Evolutionary conservation across 352 stramenopile species (phyloP).

Genomic region (Globisporangium uncinulatum): DNA sequence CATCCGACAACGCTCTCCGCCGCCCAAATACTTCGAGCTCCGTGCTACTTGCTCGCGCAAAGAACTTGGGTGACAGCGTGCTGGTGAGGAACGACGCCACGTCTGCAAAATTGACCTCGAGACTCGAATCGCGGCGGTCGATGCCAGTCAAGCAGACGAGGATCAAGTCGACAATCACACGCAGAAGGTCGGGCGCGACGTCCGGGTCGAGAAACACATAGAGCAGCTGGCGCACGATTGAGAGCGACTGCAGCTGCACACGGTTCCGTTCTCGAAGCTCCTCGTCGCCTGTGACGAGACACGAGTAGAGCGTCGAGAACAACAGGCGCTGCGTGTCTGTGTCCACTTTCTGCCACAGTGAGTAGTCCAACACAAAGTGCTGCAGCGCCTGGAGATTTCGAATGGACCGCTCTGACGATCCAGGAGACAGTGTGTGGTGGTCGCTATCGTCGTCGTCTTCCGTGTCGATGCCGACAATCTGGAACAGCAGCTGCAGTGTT

Average conservation of each 20-base stretch:
- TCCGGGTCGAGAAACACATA: slow-evolving; percentile 61
- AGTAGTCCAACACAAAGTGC: slow-evolving; percentile 70
- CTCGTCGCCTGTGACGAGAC: slow-evolving; percentile 41
- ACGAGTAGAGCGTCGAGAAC: slow-evolving; percentile 64
- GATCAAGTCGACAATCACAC: slow-evolving; percentile 60
- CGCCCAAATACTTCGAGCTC: slow-evolving; percentile 1
- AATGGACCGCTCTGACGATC: slow-evolving; percentile 28
- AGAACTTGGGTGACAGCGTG: slow-evolving; percentile 44
- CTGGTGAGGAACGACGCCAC: slow-evolving; percentile 53
- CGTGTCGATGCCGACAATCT: slow-evolving; percentile 49
- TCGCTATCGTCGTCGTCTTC: not conserved
- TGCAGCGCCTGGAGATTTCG: slow-evolving; percentile 62
- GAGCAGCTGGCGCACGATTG: slow-evolving; percentile 58
- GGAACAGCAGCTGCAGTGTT: slow-evolving; percentile 37
- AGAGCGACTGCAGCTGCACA: slow-evolving; percentile 52
- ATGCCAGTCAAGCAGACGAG: slow-evolving; percentile 57
- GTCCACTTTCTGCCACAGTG: slow-evolving; percentile 48
- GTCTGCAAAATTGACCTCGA: slow-evolving; percentile 64
- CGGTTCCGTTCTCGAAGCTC: slow-evolving; percentile 49
- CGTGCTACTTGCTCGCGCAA: slow-evolving; percentile 19
- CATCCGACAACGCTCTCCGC: not conserved
- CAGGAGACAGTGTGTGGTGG: not conserved
- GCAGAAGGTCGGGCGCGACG: slow-evolving; percentile 39
- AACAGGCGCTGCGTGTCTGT: slow-evolving; percentile 36
- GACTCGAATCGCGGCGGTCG: slow-evolving; percentile 16